Evolutionary conservation across 2,329 filamentous ascomycete species (phyloP), one percentile per base, ranked within the genome.

Genomic region (Leptographium galeiforme): DNA sequence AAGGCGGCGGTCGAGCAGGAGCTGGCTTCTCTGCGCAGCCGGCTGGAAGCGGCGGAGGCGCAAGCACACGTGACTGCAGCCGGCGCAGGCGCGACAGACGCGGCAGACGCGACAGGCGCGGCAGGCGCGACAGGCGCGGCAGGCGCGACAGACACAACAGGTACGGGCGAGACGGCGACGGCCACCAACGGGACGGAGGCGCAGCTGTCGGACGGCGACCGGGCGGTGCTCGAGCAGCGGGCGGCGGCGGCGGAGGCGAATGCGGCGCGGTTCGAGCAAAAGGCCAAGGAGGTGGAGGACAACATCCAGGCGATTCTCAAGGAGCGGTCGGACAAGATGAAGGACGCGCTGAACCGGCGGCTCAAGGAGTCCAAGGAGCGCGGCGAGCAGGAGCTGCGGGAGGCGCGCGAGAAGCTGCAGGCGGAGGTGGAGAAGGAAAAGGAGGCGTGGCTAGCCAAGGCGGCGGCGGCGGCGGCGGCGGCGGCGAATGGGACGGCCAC

Each of bases 1-100:
- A 89, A 87, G 66, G 74, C 81, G 18, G 72, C 73, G 2, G 72
- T 87, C n/a, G 79, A 88, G 58, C 70, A 79, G 54, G 81, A 85
- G 57, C 72, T 86, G 2, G 70, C 74, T 47, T 66, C 63, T 30
- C 64, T 83, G 2, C 76, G 71, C 34, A 58, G 65, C 8, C 82
- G 89, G 61, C 70, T 95, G 13, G 74, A 82, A 51, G 69, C 72
- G 11, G 77, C 77, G 1, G 76, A 81, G 53, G 70, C 76, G 7
- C 81, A 89, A 60, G 25, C 25, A 25, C 25, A 25, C 25, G 25
- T 25, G 25, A 25, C 25, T 25, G 25, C 25, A 25, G 25, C 74
- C 85, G 46, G 85, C 89, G 53, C 72, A 79, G 56, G 59, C 59
- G 48, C 39, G 8, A 58, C 56, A 25, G 58, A 59, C 2, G 30